Evolutionary conservation across 139 green algal genomes (phyloP), one percentile per base, ranked within the genome.

Genomic region (Chlamydomonas schloesseri): DNA sequence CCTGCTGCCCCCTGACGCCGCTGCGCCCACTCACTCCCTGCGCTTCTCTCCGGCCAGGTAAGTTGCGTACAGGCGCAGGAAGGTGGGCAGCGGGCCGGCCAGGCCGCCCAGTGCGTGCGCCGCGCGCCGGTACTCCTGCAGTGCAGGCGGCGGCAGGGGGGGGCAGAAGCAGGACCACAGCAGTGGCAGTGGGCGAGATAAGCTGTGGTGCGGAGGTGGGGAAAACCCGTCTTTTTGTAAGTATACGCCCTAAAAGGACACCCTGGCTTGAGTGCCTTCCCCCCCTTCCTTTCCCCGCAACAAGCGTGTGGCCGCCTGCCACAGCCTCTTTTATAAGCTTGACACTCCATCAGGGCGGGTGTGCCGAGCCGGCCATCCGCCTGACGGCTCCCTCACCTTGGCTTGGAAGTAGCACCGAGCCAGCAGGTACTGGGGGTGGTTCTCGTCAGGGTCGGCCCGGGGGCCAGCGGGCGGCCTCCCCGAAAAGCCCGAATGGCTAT

Each of bases 41-140:
- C 92, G 89, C 90, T 97, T 97, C 89, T 99, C 97, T 15, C 96
- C 97, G 29, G 95, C 95, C 31, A 99, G 91, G 65, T 97, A 99
- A 0, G 91, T 85, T 0, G 94, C 82, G 75, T 98, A 98, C 68
- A 86, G 93, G 6, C 96, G 89, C 71, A 99, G 89, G 88, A 99
- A 99, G 26, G 93, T 36, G 0, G 94, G 88, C 46, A 85, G 91
- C 2, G 81, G 58, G 2, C 83, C 87, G 28, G 67, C 24, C 23
- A 89, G 46, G 29, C 81, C 86, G 20, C 37, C 11, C 28, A 99
- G 89, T 20, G 85, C 87, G 75, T 98, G 91, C 0, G 96, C 94
- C 8, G 90, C 92, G 13, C 96, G 87, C 26, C 91, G 83, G 82
- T 98, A 99, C 87, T 99, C 97, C 93, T 96, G 90, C n/a, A 91